phyloP scores from a whole-genome alignment of 2,329 filamentous ascomycete genomes.

The Ramularia endophylla region DNA sequence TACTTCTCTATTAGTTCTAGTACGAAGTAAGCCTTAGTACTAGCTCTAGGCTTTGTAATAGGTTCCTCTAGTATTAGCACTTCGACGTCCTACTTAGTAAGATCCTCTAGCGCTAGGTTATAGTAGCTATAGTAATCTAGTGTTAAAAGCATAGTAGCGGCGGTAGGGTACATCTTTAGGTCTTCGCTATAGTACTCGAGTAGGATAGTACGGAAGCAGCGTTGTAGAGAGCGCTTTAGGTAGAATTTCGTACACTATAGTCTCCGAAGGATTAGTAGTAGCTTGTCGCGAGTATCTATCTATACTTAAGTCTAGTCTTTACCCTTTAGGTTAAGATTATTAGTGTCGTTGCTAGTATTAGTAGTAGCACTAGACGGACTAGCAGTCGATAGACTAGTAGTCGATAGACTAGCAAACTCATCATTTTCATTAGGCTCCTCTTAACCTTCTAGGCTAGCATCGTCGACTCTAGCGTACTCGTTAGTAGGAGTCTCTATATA shows the following conservation, averaged over 20 bases:
- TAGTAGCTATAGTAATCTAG: background rate
- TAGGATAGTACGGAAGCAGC: too few species aligned
- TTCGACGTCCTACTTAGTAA: background rate
- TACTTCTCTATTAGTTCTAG: background rate
- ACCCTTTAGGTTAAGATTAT: background rate
- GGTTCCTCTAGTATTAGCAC: too few species aligned
- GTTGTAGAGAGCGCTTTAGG: too few species aligned
- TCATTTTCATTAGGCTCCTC: too few species aligned
- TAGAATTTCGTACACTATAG: too few species aligned
- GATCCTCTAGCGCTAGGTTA: background rate
- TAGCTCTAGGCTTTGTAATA: background rate
- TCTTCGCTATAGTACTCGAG: background rate
- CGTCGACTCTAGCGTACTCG: too few species aligned
- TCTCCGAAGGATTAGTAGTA: background rate
- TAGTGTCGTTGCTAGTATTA: background rate
- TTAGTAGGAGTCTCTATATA: too few species aligned
- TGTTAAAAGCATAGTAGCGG: too few species aligned
- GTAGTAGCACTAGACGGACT: too few species aligned
- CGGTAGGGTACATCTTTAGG: slow-evolving; percentile 1
- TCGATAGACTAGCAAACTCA: too few species aligned
- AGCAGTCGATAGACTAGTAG: too few species aligned
- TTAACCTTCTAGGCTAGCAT: too few species aligned
- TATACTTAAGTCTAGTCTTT: slow-evolving; percentile 2
- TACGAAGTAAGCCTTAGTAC: background rate
- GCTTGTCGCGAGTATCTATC: background rate